These are phyloP conservation scores for Pestalotiopsis fici DNA, from an alignment of 2,329 filamentous ascomycete genomes.

Conservation along the genomic window DNA sequence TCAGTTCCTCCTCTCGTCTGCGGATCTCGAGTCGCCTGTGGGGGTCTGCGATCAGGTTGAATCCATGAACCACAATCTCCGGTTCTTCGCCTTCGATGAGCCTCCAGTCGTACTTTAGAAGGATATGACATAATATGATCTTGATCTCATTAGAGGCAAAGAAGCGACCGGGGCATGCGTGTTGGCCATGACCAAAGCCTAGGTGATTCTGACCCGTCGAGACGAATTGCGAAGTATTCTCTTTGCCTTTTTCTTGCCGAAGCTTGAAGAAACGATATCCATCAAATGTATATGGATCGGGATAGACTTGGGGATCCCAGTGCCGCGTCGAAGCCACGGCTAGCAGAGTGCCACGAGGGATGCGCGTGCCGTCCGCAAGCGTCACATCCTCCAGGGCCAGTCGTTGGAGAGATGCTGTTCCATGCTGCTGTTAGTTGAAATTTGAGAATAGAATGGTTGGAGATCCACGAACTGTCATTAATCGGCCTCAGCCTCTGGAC, in stretches of 20 bases:
- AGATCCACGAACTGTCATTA: slow-evolving; percentile 12
- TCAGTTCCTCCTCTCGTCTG: slow-evolving; percentile 26
- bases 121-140: slow-evolving; percentile 23
- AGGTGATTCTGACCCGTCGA: slow-evolving; percentile 31
- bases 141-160: slow-evolving; percentile 38
- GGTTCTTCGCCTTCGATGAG: slow-evolving; percentile 25
- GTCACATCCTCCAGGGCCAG: not conserved
- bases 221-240: slow-evolving; percentile 35
- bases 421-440: not conserved
- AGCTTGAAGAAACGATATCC: slow-evolving; percentile 1
- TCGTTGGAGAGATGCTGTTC: slow-evolving; percentile 1
- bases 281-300: slow-evolving; percentile 1
- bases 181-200: slow-evolving; percentile 40
- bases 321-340: slow-evolving; percentile 7
- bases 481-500: slow-evolving; percentile 24
- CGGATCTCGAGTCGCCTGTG: slow-evolving; percentile 25
- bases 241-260: slow-evolving; percentile 21
- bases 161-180: slow-evolving; percentile 34
- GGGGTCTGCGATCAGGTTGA: slow-evolving; percentile 11
- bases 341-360: not conserved
- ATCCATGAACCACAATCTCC: slow-evolving; percentile 7
- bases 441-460: not conserved
- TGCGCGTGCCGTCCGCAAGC: not conserved
- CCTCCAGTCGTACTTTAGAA: slow-evolving; percentile 33
- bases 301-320: slow-evolving; percentile 20